Evolutionary conservation across 345 rosid genomes (phyloP).

Genomic region (Geranium rotundifolium): DNA sequence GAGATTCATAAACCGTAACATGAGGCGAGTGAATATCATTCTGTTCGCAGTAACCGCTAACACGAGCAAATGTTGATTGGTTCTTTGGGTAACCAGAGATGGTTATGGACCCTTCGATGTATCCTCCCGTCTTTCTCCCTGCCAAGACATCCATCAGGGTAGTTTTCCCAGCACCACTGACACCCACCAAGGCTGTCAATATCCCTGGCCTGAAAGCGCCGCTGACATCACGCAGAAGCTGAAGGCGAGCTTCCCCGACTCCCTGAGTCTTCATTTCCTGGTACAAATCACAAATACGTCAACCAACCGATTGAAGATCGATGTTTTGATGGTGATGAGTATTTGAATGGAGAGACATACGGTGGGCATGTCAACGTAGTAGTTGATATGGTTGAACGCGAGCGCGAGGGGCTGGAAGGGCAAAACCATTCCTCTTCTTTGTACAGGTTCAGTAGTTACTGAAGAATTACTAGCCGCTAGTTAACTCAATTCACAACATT

Average conservation of each 20-base stretch:
- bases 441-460: constrained; percentile 12
- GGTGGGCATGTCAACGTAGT: constrained; percentile 82
- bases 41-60: constrained; percentile 81
- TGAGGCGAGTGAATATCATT: no score
- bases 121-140: constrained; percentile 82
- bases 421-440: constrained; percentile 72
- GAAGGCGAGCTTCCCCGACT: constrained; percentile 55
- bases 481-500: background rate
- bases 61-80: constrained; percentile 85
- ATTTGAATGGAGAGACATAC: constrained; percentile 30
- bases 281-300: constrained; percentile 1
- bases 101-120: constrained; percentile 53
- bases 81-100: constrained; percentile 82
- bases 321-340: background rate
- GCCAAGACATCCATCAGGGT: constrained; percentile 92
- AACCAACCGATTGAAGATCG: no score
- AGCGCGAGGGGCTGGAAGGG: constrained; percentile 83
- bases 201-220: constrained; percentile 82
- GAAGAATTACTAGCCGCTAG: constrained; percentile 18
- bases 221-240: constrained; percentile 54
- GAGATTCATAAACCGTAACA: constrained; percentile 80
- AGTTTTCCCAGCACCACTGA: constrained; percentile 95
- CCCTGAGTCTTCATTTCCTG: constrained; percentile 87
- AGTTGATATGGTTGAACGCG: constrained; percentile 66
- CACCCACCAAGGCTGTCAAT: constrained; percentile 81